Evolutionary conservation across 2,329 filamentous ascomycete genomes (phyloP), one percentile per base, ranked within the genome.

Genomic region (Aspergillus pseudoviridinutans): DNA sequence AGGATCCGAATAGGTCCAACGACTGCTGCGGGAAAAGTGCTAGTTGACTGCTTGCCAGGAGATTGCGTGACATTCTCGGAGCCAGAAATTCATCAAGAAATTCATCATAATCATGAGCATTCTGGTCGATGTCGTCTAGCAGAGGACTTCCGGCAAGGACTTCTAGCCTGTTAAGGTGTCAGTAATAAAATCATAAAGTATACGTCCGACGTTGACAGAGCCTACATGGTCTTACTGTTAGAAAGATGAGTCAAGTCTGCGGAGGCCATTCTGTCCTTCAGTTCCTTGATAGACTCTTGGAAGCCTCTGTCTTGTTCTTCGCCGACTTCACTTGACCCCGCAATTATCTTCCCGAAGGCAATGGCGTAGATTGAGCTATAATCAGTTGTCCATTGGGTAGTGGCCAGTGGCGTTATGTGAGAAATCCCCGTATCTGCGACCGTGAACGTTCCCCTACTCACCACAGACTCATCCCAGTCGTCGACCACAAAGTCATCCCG

Each of bases 81-180:
- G 44, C 12, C 12, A 25, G 20, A 24, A 64, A 52, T 7, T 51
- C 50, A 25, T 65, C 65, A 20, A 70, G 49, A 35, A 76, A 65
- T 29, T 54, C 58, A 9, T 68, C 60, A 17, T 76, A 56, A 42
- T 70, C 68, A 24, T 65, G 61, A 14, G 70, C 64, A 49, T 67
- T 70, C 42, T 73, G 63, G 50, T 77, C 75, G 38, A 77, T 73
- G 55, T 75, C 72, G 32, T 72, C 68, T 38, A 74, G 49, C 24
- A 64, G 42, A 4, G 69, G 67, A 28, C 64, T 62, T 25, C 59
- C 58, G 24, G 58, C 61, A 47, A 68, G 60, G 10, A 71, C 52
- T 58, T 77, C 74, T 55, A 75, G 61, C 58, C 74, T 75, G 55
- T 27, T 14, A 35, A 29, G 20, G 27, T n/a, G 51, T 66, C 46